phyloP scores from a whole-genome alignment of 257 asterid species.

The Scutellaria minor region DNA sequence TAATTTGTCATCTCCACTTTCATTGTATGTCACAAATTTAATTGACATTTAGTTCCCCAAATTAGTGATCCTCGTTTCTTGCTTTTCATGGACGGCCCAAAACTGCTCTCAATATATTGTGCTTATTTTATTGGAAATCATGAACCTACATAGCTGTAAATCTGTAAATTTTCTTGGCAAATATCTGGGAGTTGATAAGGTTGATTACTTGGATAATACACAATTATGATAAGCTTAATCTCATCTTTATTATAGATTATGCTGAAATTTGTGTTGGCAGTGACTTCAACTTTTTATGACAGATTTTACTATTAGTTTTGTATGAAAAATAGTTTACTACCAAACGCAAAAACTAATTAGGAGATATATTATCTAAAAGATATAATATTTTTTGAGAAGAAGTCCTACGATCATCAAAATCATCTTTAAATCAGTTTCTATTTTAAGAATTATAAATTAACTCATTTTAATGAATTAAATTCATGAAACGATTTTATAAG shows the following conservation, averaged over 20 bases:
- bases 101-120: neutral
- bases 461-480: too few species aligned
- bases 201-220: neutral
- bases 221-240: neutral
- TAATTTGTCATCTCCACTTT: slow-evolving; percentile 28
- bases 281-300: too few species aligned
- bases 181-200: slow-evolving; percentile 15
- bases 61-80: slow-evolving; percentile 43
- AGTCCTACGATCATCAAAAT: too few species aligned
- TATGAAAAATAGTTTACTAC: too few species aligned
- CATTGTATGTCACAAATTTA: slow-evolving; percentile 12
- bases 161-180: neutral
- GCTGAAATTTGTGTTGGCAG: neutral
- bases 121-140: too few species aligned
- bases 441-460: too few species aligned
- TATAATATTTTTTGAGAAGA: too few species aligned
- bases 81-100: slow-evolving; percentile 32
- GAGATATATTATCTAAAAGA: too few species aligned
- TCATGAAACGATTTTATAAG: neutral
- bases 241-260: neutral
- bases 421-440: neutral
- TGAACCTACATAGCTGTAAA: neutral
- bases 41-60: slow-evolving; percentile 22
- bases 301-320: too few species aligned
- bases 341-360: too few species aligned